Evolutionary conservation across 1,284 basidiomycete species (phyloP).

Genomic region (Inonotus obliquus): DNA sequence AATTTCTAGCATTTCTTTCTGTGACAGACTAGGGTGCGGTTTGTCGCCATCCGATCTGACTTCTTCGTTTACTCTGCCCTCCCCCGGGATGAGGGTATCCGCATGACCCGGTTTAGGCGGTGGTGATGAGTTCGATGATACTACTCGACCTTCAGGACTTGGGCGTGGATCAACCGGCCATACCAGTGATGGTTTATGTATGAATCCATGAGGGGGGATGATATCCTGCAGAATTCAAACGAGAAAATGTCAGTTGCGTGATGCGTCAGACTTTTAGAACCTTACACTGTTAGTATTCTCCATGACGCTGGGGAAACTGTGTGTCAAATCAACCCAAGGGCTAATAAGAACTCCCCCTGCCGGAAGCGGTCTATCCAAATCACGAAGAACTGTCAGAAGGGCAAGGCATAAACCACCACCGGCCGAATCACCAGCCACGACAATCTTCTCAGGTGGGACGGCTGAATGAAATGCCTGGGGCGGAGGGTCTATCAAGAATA

Average conservation of each 20-base stretch:
- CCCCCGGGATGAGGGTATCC: constrained; percentile 41
- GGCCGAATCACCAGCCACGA: constrained; percentile 83
- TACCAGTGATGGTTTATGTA: constrained; percentile 50
- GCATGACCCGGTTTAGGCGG: constrained; percentile 49
- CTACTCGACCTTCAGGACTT: constrained; percentile 33
- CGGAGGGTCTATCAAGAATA: constrained; percentile 80
- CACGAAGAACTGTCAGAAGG: constrained; percentile 70
- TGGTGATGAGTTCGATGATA: constrained; percentile 34
- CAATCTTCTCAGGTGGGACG: constrained; percentile 67
- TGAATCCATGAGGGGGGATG: constrained; percentile 57
- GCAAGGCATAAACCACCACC: constrained; percentile 73
- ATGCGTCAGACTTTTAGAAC: constrained; percentile 23
- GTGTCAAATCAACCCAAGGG: constrained; percentile 83
- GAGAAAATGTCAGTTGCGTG: constrained; percentile 15
- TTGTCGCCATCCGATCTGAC: not conserved
- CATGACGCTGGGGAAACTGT: constrained; percentile 80
- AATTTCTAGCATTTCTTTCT: constrained; percentile 9
- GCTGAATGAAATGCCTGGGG: constrained; percentile 62
- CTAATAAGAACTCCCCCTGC: constrained; percentile 75
- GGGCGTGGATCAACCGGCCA: constrained; percentile 49
- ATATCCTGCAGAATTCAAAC: constrained; percentile 43
- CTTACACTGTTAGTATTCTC: constrained; percentile 64
- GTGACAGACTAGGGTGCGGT: constrained; percentile 13
- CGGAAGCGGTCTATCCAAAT: constrained; percentile 68
- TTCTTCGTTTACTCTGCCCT: constrained; percentile 24